These are phyloP conservation scores for Kwoniella shivajii DNA, from an alignment of 1,284 basidiomycete species.

Conservation along the genomic window DNA sequence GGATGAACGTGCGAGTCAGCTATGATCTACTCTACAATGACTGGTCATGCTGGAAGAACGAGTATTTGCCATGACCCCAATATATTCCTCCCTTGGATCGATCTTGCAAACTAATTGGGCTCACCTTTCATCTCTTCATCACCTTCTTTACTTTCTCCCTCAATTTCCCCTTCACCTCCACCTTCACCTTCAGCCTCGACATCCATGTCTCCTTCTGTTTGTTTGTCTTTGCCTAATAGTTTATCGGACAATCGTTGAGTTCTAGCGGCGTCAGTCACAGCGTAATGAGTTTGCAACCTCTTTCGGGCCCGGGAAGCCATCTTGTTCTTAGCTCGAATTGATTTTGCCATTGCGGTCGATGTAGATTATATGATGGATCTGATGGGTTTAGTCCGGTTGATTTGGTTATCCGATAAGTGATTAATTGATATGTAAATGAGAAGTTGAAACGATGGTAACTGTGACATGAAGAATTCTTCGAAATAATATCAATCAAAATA, in stretches of 20 bases:
- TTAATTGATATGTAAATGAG: not conserved
- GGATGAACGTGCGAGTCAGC: not conserved
- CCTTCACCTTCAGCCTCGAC: constrained; percentile 28
- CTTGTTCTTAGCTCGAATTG: constrained; percentile 84
- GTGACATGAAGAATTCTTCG: not conserved
- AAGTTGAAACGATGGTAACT: not conserved
- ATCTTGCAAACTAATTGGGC: not conserved
- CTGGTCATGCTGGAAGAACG: too few species aligned
- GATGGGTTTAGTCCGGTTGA: too few species aligned
- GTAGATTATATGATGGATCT: not conserved
- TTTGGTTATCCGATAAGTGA: too few species aligned
- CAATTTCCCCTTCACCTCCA: constrained; percentile 25
- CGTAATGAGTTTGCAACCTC: constrained; percentile 78
- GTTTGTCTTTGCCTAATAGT: constrained; percentile 74
- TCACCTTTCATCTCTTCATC: constrained; percentile 32
- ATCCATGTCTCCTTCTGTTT: constrained; percentile 71
- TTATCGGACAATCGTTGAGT: constrained; percentile 73
- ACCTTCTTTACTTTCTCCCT: constrained; percentile 11
- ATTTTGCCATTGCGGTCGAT: constrained; percentile 77
- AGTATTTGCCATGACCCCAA: not conserved
- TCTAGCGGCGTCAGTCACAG: constrained; percentile 79
- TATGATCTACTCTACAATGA: not conserved
- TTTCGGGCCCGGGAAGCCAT: constrained; percentile 81
- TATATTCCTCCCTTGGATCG: not conserved
- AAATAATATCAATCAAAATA: too few species aligned